phyloP scores from a whole-genome alignment of 1,284 basidiomycete species.

The Boletus hoseneyae region DNA sequence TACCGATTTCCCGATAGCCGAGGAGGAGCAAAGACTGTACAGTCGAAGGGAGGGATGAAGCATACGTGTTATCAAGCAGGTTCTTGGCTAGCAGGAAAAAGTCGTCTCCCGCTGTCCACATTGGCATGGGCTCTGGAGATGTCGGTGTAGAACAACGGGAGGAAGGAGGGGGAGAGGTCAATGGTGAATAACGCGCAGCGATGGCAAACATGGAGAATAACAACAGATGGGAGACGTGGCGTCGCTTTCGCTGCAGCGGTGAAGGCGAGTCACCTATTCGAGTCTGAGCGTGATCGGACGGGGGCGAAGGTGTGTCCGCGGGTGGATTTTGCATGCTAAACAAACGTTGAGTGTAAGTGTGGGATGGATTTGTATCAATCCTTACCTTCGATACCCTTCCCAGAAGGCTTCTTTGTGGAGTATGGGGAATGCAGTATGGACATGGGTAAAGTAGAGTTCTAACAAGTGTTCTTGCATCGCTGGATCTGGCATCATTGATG shows the following conservation, averaged over 20 bases:
- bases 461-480: constrained; percentile 65
- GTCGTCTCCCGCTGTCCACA: constrained; percentile 80
- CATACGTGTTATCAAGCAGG: constrained; percentile 65
- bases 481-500: constrained; percentile 45
- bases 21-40: constrained; percentile 77
- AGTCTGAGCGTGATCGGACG: constrained; percentile 27
- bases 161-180: constrained; percentile 36
- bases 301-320: constrained; percentile 30
- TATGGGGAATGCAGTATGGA: constrained; percentile 72
- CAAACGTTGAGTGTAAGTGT: not conserved
- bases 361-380: constrained; percentile 13
- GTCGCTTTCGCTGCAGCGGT: constrained; percentile 40
- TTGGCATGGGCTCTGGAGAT: constrained; percentile 54
- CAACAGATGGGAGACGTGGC: constrained; percentile 61
- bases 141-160: constrained; percentile 31
- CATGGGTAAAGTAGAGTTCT: constrained; percentile 73
- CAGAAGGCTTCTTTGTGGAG: constrained; percentile 70
- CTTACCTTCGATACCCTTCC: constrained; percentile 51
- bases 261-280: constrained; percentile 32
- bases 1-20: constrained; percentile 80
- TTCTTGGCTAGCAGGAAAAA: constrained; percentile 69
- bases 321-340: constrained; percentile 26
- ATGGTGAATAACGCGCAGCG: constrained; percentile 64
- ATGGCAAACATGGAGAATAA: constrained; percentile 77
- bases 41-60: constrained; percentile 61